A percentile compares a stretch with the other conserved stretches of the same genome.
Evolutionary conservation across 108 stramenopile species (phyloP).

Genomic region (Cyclotella choctawhatcheeana): DNA sequence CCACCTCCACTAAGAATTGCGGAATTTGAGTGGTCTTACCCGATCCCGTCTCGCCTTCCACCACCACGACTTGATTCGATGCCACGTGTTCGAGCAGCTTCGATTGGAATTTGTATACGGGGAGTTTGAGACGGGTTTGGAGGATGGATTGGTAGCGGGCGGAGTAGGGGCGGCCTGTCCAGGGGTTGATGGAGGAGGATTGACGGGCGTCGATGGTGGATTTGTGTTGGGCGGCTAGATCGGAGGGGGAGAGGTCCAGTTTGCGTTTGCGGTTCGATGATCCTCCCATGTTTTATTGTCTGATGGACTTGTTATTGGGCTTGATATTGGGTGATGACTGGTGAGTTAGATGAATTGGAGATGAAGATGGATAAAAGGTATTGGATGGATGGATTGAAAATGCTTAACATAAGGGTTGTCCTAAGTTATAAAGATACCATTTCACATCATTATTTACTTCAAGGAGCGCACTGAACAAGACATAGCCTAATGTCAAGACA

Average conservation of each 20-base stretch:
- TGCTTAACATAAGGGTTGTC: too few species aligned
- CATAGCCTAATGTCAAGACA: too few species aligned
- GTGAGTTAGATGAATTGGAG: too few species aligned
- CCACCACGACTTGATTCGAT: conserved; percentile 93
- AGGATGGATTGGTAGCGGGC: conserved; percentile 67
- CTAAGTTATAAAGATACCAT: too few species aligned
- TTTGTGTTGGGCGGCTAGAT: conserved; percentile 10
- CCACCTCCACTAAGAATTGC: conserved; percentile 93
- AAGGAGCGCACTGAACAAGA: too few species aligned
- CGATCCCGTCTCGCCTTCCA: conserved; percentile 97
- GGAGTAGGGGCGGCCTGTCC: conserved; percentile 83
- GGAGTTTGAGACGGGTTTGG: conserved; percentile 86
- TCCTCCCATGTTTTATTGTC: neutral
- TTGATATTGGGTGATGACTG: too few species aligned
- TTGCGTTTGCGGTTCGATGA: conserved; percentile 41
- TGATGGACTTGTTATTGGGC: too few species aligned
- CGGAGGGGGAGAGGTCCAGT: conserved; percentile 19
- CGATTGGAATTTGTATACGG: conserved; percentile 96
- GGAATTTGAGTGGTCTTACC: conserved; percentile 98
- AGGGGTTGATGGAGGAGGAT: conserved; percentile 81
- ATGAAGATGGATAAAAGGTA: too few species aligned
- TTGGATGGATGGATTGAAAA: too few species aligned
- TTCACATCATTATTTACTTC: too few species aligned
- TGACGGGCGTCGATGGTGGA: conserved; percentile 32
- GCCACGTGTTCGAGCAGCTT: conserved; percentile 85